Evolutionary conservation across 208 protist species (phyloP), one percentile per base, ranked within the genome.

Genomic region (Trypanosoma lewisi): DNA sequence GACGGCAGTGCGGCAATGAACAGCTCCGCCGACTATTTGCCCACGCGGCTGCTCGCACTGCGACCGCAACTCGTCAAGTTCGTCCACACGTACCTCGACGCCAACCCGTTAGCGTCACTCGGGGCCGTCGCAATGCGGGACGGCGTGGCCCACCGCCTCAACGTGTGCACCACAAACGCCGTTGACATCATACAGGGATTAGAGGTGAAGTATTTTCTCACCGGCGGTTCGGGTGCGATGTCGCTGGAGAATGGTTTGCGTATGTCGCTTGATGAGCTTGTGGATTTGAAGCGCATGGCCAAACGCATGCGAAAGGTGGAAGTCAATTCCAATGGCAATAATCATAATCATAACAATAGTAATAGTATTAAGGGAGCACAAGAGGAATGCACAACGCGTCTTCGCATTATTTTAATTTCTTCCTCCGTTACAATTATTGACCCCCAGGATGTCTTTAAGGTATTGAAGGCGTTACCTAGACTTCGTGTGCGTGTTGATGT

Each of bases 1-100:
- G 89, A 95, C 65, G 85, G 89, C 39, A 92, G 89, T 62, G 85
- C 84, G 42, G 76, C 84, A 45, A 90, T 95, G 77, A 93, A 95
- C 61, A 80, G 67, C 64, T 77, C 77, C 47, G 65, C 77, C 28
- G 88, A 94, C 67, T 94, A 94, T 58, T 75, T 91, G n/a, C 88
- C 88, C 33, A 87, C 80, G 52, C 87, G 89, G 56, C 70, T 91
- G 27, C 72, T 94, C 30, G 88, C 88, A 6, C 67, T 92, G 47
- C 80, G 85, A 7, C 78, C 67, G 6, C 85, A 84, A 16, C 45
- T 94, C 36, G 70, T 82, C 23, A 63, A 60, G 14, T 85, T 85
- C 34, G 77, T 91, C 23, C 56, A 75, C 39, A 39, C 60, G 39
- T 91, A 91, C 56, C 78, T 94, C 23, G 77, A 89, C 58, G 70